Evolutionary conservation across 2,329 filamentous ascomycete genomes (phyloP).

Genomic region (Trichoderma oligosporum): DNA sequence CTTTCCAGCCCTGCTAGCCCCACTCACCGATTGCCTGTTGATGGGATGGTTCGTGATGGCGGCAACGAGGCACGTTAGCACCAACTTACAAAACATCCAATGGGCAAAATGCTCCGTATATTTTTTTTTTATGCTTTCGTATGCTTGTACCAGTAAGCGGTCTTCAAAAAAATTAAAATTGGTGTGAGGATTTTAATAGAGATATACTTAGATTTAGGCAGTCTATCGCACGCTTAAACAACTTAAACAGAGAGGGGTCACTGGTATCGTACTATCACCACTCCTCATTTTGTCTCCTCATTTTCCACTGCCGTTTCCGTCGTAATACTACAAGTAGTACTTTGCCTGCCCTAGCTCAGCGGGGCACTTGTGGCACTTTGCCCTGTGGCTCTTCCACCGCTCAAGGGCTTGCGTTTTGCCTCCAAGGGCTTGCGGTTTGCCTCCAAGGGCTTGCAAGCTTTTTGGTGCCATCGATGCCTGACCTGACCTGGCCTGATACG

Average conservation of each 20-base stretch:
- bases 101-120: background rate
- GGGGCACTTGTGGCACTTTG: background rate
- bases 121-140: no score
- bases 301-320: background rate
- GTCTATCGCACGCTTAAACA: no score
- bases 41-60: slow-evolving; percentile 1
- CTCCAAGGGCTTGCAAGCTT: background rate
- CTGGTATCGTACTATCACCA: background rate
- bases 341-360: background rate
- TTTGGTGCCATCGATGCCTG: slow-evolving; percentile 2
- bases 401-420: background rate
- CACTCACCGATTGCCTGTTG: background rate
- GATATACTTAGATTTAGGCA: background rate
- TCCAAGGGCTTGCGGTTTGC: no score
- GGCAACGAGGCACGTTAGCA: background rate
- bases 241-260: background rate
- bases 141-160: no score
- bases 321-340: no score
- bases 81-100: background rate
- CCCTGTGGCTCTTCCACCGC: slow-evolving; percentile 4
- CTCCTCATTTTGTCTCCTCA: background rate
- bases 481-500: slow-evolving; percentile 3
- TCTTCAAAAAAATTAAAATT: no score
- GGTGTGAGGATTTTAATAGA: background rate
- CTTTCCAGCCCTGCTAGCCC: background rate